A percentile compares a stretch with the other conserved stretches of the same genome.
These are phyloP conservation scores for Candida bentonensis DNA, from an alignment of 805 yeast species.

Conservation along the genomic window DNA sequence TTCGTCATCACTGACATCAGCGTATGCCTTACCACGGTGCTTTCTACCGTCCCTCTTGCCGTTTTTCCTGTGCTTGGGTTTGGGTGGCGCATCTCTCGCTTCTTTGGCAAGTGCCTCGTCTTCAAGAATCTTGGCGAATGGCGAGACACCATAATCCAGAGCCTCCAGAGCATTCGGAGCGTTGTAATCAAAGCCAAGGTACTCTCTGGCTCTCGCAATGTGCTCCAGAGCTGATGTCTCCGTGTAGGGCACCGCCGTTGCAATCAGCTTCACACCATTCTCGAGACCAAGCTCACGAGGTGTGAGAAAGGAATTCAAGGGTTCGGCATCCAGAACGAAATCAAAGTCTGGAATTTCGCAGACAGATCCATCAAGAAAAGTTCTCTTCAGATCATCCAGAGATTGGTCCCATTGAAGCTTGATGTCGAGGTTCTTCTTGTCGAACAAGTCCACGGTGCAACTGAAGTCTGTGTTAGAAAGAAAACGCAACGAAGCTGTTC, in stretches of 20 bases:
- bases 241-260: constrained; percentile 45
- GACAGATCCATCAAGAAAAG: neutral
- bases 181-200: constrained; percentile 32
- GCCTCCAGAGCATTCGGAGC: constrained; percentile 25
- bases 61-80: constrained; percentile 9
- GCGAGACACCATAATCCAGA: constrained; percentile 35
- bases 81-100: too few species aligned
- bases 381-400: neutral
- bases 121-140: constrained; percentile 26
- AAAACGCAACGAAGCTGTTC: too few species aligned
- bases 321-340: constrained; percentile 19
- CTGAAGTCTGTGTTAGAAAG: constrained; percentile 1
- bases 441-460: neutral
- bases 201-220: constrained; percentile 47
- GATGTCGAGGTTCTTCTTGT: neutral
- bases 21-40: constrained; percentile 14
- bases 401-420: neutral
- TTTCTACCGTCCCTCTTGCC: constrained; percentile 7
- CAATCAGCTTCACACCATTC: constrained; percentile 26
- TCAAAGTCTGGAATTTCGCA: neutral
- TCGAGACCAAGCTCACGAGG: constrained; percentile 20
- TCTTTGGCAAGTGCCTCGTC: constrained; percentile 7
- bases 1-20: constrained; percentile 16
- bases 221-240: constrained; percentile 50
- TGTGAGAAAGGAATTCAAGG: constrained; percentile 22